These are phyloP conservation scores for Populus trichocarpa DNA, from an alignment of 441 rosid genomes.

Conservation along the genomic window DNA sequence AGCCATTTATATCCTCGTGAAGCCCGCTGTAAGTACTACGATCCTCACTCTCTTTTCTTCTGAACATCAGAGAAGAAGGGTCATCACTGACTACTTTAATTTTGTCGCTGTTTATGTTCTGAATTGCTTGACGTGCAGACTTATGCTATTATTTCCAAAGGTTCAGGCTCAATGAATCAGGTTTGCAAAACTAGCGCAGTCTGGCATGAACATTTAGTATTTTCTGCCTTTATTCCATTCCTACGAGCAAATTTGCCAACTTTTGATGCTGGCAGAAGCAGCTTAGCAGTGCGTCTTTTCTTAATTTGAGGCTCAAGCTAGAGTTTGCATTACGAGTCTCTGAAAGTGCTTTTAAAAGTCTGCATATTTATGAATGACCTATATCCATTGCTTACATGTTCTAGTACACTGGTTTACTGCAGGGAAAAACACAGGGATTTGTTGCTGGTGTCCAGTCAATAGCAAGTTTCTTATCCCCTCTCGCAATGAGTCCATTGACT, in stretches of 20 bases:
- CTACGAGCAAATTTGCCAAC: background rate
- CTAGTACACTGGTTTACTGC: background rate
- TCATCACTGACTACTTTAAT: background rate
- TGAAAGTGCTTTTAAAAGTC: background rate
- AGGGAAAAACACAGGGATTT: constrained; percentile 63
- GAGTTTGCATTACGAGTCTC: background rate
- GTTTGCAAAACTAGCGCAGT: constrained; percentile 18
- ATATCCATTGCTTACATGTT: background rate
- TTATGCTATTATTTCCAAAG: constrained; percentile 51
- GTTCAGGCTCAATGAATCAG: constrained; percentile 47
- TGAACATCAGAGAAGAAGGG: background rate
- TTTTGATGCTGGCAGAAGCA: background rate
- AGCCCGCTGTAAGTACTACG: constrained; percentile 40
- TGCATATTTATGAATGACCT: background rate
- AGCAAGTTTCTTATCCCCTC: constrained; percentile 49
- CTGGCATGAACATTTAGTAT: background rate
- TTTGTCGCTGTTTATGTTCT: background rate
- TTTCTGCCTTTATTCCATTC: background rate
- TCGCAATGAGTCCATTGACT: constrained; percentile 57
- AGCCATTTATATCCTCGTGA: constrained; percentile 45
- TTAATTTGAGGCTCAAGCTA: background rate
- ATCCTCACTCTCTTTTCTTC: background rate
- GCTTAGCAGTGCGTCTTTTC: background rate
- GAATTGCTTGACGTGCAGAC: constrained; percentile 33
- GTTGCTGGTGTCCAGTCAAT: constrained; percentile 51